Base-by-base conservation (phyloP, 1,284 basidiomycete species). In the Rhizoctonia solani region DNA sequence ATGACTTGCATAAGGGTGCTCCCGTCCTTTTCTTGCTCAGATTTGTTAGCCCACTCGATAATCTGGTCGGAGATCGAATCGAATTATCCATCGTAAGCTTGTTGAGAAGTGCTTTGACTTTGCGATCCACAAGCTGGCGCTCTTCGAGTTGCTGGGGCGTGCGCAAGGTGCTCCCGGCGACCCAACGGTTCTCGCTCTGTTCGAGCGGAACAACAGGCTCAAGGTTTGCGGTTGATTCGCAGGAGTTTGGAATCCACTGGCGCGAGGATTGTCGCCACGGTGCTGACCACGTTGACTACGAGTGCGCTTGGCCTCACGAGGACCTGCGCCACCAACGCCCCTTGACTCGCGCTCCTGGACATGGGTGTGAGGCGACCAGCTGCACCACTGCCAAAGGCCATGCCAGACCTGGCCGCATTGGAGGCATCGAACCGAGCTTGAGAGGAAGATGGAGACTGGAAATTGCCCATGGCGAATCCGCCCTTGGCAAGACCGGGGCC, bases 31-130 rank as follows among this genome's bases (percentile, higher is more conserved):
- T 99, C 95, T 72, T 88, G 85, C 78, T 89, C 87, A 5, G 92
- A 94, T 81, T 88, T 93, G 85, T 98, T 97, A 49, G 94, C 95
- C 92, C 92, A 98, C 19, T 84, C 80, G 71, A 98, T 89, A 75
- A 98, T 94, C 78, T 97, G 93, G 74, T 89, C 85, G 4, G 91
- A 95, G 74, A 98, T 97, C 5, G 91, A 90, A 73, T 96, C 93
- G 82, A 98, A 98, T 92, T 93, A 81, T 98, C 94, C 85, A 95
- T 89, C 1, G 95, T 96, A 54, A 98, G 86, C 81, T 96, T 98
- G 86, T 98, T 98, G 74, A 99, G 88, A 70, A 98, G 79, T 59
- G 81, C 82, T 79, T 93, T 95, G 81, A 98, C 95, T 81, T 97
- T 98, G 69, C 94, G 88, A 74, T 96, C 93, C 34, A 98, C 92